A percentile compares a stretch with the other conserved stretches of the same genome.
Evolutionary conservation across 2,329 filamentous ascomycete genomes (phyloP).

Genomic region (Ophidiomyces ophidiicola): DNA sequence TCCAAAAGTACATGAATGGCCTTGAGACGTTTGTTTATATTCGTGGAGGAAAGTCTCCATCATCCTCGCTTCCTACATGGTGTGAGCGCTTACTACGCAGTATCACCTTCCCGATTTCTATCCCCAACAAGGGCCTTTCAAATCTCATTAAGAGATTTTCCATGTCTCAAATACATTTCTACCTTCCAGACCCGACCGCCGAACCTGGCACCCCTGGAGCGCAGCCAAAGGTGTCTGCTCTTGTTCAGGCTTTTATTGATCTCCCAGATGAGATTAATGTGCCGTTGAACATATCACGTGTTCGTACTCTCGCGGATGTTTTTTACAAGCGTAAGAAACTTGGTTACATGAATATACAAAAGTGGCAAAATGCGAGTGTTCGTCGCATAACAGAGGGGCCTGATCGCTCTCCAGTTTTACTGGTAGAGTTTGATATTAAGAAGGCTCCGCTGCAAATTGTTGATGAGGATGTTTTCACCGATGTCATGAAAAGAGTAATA

Average conservation of each 20-base stretch:
- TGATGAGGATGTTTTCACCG: conserved; percentile 62
- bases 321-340: conserved; percentile 67
- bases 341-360: conserved; percentile 61
- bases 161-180: conserved; percentile 72
- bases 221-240: conserved; percentile 69
- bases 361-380: conserved; percentile 80
- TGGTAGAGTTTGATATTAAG: conserved; percentile 63
- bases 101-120: conserved; percentile 70
- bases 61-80: conserved; percentile 64
- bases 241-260: conserved; percentile 63
- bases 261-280: conserved; percentile 82
- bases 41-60: conserved; percentile 58
- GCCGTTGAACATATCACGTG: conserved; percentile 60
- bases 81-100: conserved; percentile 66
- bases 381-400: conserved; percentile 50
- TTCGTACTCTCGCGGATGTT: conserved; percentile 68
- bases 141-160: conserved; percentile 80
- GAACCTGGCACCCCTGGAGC: conserved; percentile 60
- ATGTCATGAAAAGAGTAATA: conserved; percentile 67
- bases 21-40: conserved; percentile 69
- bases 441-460: conserved; percentile 74
- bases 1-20: conserved; percentile 72
- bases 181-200: conserved; percentile 66
- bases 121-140: conserved; percentile 70
- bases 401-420: conserved; percentile 49